Percentiles rank a stretch among this genome's conserved stretches.
Evolutionary conservation across 2,329 filamentous ascomycete genomes (phyloP).

Genomic region (Xylaria sp.): DNA sequence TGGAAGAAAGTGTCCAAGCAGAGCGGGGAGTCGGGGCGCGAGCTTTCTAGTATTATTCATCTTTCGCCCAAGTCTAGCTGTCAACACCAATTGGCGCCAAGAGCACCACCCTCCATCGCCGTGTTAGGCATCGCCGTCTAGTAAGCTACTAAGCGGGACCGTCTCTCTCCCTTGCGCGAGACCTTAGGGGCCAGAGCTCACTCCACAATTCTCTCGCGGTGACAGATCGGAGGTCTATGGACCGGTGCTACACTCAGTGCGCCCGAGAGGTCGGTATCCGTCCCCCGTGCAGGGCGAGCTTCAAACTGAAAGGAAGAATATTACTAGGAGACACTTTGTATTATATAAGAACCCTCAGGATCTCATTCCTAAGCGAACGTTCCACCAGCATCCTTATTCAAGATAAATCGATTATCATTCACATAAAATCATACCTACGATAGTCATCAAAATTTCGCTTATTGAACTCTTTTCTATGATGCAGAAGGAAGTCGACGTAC

Average conservation of each 20-base stretch:
- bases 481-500: conserved; percentile 37
- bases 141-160: conserved; percentile 9
- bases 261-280: conserved; percentile 16
- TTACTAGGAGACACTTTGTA: neutral
- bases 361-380: neutral
- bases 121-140: conserved; percentile 8
- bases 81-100: conserved; percentile 17
- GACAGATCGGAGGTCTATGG: conserved; percentile 20
- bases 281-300: conserved; percentile 25
- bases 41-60: conserved; percentile 18
- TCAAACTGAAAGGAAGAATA: neutral
- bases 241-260: conserved; percentile 2
- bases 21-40: conserved; percentile 27
- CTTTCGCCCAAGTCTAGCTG: conserved; percentile 19
- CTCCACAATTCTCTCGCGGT: conserved; percentile 16
- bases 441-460: neutral
- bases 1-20: neutral
- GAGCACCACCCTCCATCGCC: conserved; percentile 5
- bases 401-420: conserved; percentile 1
- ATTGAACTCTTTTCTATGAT: conserved; percentile 11
- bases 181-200: neutral
- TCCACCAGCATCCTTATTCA: neutral
- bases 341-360: conserved; percentile 22
- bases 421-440: neutral
- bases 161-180: conserved; percentile 9